Evolutionary conservation across 768 basidiomycete genomes (phyloP), one percentile per base, ranked within the genome.

Genomic region (Boletus speciosus): DNA sequence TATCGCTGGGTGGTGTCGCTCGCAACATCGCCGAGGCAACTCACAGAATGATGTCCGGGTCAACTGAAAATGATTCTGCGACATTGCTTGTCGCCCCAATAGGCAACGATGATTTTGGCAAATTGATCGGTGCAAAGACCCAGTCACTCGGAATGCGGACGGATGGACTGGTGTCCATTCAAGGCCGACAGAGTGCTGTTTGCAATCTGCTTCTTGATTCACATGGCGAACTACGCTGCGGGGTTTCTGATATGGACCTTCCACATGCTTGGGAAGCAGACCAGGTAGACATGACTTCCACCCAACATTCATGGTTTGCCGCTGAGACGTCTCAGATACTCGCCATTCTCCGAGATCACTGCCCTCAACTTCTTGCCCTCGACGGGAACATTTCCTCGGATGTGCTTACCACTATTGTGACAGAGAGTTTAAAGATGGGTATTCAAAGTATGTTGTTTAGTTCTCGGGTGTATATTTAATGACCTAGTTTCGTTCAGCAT

Each of bases 1-100:
- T 95, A 37, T 80, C 87, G 0, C 73, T 90, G 6, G 96, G 96
- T 1, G 96, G 96, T 29, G 96, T 99, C 14, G 94, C 82, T 1
- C 85, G 95, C n/a, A 99, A 99, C 67, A 83, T 99, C 40, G 90
- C 95, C 3, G 94, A 98, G 68, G 91, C 93, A 1, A 80, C 93
- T 6, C 85, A 90, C 66, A 82, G 90, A 29, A 68, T 87, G 6
- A 66, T 85, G 55, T 63, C 72, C 40, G 56, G 45, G 37, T 68
- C 71, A 7, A 60, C 71, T 9, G 60, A 63, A 19, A 54, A 51
- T 12, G 52, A 62, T 16, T 29, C 58, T 12, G 70, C 77, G 6
- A 77, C 81, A 1, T 58, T 92, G 12, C 76, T 99, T 38, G 72
- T 98, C 7, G 82, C 94, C 3, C 82, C 88, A 1, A 66, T 96